Evolutionary conservation across 805 yeast species (phyloP), one percentile per base, ranked within the genome.

Genomic region (Pichia cephalocereana): DNA sequence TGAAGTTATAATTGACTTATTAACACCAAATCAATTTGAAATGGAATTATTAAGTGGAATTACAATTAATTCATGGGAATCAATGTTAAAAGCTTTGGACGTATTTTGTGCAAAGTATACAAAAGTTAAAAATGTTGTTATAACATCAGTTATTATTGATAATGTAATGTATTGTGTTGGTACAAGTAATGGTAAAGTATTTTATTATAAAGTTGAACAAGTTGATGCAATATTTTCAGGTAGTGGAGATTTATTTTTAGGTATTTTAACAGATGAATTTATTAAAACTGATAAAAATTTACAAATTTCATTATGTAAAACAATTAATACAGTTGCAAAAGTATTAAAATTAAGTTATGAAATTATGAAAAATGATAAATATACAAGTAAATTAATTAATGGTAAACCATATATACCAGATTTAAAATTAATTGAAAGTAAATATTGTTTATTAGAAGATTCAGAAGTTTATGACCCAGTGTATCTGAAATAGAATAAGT

Each of bases 11-110:
- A 73, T 84, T 1, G 69, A 70, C 40, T 56, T 83, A 37, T 74
- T 77, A 2, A 80, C 89, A 0, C 91, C 93, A 1, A 85, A 85
- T 59, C 90, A 83, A 57, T 79, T 84, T 60, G 93, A 85, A 58
- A 66, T 84, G 62, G 90, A 84, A 57, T 59, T 71, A 0, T 65
- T 85, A 42, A 75, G 80, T 12, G 82, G 70, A 1, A 57, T 66
- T 2, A 65, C 66, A 45, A 73, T 83, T 11, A 51, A 41, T 0
- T 65, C 66, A 47, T 59, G 74, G 53, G 57, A 44, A 3, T 53
- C 70, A 7, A 61, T 82, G 30, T 57, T 59, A 36, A 23, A 28
- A 0, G 71, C 81, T 2, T 58, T 82, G 5, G 32, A 39, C 0
- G 52, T 40, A 15, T 82, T 84, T 56, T 69, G 71, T 51, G 46